Percentiles rank a stretch among this genome's conserved stretches.
These are phyloP conservation scores for Pyrus betulifolia DNA, from an alignment of 306 rosid genomes.

Conservation along the genomic window DNA sequence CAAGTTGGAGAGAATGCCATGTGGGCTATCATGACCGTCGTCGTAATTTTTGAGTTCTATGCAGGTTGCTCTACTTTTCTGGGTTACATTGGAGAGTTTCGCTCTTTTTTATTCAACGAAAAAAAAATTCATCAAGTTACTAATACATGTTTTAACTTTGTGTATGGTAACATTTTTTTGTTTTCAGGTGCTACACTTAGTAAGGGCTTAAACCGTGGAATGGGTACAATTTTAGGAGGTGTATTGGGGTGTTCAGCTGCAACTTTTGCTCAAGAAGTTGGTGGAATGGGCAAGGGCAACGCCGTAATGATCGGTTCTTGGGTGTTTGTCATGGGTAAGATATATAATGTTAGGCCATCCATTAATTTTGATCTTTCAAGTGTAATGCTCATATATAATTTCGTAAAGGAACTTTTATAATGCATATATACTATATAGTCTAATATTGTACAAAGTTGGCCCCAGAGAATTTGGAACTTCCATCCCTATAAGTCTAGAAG, in stretches of 20 bases:
- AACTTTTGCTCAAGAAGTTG: constrained; percentile 44
- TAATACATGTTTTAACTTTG: background rate
- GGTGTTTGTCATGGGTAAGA: constrained; percentile 57
- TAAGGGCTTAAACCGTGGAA: constrained; percentile 78
- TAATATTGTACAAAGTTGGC: background rate
- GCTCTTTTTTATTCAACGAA: too few species aligned
- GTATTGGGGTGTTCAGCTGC: constrained; percentile 70
- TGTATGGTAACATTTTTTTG: background rate
- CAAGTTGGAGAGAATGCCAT: constrained; percentile 82
- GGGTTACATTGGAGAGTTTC: background rate
- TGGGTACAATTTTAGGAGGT: constrained; percentile 80
- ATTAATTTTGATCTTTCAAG: too few species aligned
- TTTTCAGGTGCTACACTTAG: constrained; percentile 74
- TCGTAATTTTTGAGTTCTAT: constrained; percentile 72
- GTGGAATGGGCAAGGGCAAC: constrained; percentile 50
- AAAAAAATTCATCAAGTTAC: background rate
- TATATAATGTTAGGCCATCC: background rate
- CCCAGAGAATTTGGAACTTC: constrained; percentile 4
- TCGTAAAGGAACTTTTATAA: background rate
- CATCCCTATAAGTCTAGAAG: background rate
- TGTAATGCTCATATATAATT: background rate
- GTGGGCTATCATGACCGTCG: constrained; percentile 98
- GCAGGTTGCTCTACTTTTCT: constrained; percentile 41
- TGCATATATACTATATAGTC: too few species aligned
- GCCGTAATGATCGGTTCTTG: constrained; percentile 38